phyloP scores from a whole-genome alignment of 768 basidiomycete genomes.

The Trametes cubensis region DNA sequence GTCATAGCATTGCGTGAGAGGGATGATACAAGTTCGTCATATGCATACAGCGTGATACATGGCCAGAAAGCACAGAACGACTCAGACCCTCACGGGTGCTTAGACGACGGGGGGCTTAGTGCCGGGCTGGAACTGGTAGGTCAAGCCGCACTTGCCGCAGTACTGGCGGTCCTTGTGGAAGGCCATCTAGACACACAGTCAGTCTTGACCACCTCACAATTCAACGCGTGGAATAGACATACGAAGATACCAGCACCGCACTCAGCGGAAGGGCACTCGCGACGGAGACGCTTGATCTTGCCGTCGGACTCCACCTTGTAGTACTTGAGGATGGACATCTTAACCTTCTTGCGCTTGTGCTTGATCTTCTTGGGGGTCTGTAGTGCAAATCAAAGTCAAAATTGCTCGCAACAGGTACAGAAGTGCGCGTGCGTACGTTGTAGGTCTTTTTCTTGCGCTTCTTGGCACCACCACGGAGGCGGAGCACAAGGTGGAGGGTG shows the following conservation, averaged over 20 bases:
- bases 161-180: conserved; percentile 98
- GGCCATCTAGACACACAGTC: conserved; percentile 71
- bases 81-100: conserved; percentile 23
- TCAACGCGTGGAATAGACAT: conserved; percentile 34
- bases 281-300: conserved; percentile 98
- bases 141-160: conserved; percentile 93
- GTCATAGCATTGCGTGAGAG: conserved; percentile 22
- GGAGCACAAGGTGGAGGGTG: conserved; percentile 94
- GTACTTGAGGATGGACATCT: conserved; percentile 99
- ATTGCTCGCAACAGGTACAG: not conserved
- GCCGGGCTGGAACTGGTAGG: conserved; percentile 82
- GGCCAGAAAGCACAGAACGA: conserved; percentile 18
- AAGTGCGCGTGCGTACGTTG: conserved; percentile 60
- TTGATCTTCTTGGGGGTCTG: conserved; percentile 99
- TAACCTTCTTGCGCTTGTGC: conserved; percentile 99
- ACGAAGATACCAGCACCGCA: conserved; percentile 88
- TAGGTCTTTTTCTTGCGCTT: conserved; percentile 99
- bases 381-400: not conserved
- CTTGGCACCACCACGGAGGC: conserved; percentile 99
- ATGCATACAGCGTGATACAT: conserved; percentile 26
- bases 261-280: conserved; percentile 86
- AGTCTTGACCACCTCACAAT: not conserved
- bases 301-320: conserved; percentile 99
- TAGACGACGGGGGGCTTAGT: conserved; percentile 76
- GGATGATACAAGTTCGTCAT: conserved; percentile 25